Conservation (phyloP, 2,329 filamentous ascomycete genomes). For the Colletotrichum tamarilloi region DNA sequence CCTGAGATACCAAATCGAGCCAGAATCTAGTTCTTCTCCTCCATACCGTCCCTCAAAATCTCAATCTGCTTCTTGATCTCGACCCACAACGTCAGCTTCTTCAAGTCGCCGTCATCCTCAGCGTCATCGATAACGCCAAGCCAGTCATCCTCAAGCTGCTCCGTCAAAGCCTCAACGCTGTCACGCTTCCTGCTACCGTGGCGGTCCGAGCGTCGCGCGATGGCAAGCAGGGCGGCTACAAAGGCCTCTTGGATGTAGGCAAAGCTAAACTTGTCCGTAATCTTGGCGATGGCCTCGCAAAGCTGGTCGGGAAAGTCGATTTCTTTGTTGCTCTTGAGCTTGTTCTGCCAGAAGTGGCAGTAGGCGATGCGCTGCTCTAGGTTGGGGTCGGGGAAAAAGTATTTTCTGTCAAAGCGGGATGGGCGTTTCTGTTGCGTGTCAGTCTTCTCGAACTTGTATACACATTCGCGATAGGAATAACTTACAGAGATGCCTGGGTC, state of each 20-base stretch:
- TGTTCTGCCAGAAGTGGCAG: slow-evolving; percentile 71
- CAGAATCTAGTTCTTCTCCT: slow-evolving; percentile 42
- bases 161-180: slow-evolving; percentile 43
- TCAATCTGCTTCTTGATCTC: slow-evolving; percentile 73
- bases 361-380: slow-evolving; percentile 67
- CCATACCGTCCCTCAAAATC: slow-evolving; percentile 70
- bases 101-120: slow-evolving; percentile 51
- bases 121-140: slow-evolving; percentile 43
- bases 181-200: slow-evolving; percentile 21
- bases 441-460: not conserved
- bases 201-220: slow-evolving; percentile 54
- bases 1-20: not conserved
- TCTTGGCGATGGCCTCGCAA: slow-evolving; percentile 67
- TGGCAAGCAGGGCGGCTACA: slow-evolving; percentile 69
- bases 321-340: slow-evolving; percentile 65
- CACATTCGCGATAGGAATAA: no score
- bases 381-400: slow-evolving; percentile 70
- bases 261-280: slow-evolving; percentile 75
- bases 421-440: slow-evolving; percentile 63
- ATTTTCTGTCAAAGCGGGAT: slow-evolving; percentile 75
- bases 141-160: slow-evolving; percentile 51
- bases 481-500: slow-evolving; percentile 71
- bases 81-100: slow-evolving; percentile 66
- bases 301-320: slow-evolving; percentile 71
- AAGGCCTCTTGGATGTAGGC: slow-evolving; percentile 79